Conservation (phyloP, 495 filamentous ascomycete genomes). For the Hyaloscypha bicolor region DNA sequence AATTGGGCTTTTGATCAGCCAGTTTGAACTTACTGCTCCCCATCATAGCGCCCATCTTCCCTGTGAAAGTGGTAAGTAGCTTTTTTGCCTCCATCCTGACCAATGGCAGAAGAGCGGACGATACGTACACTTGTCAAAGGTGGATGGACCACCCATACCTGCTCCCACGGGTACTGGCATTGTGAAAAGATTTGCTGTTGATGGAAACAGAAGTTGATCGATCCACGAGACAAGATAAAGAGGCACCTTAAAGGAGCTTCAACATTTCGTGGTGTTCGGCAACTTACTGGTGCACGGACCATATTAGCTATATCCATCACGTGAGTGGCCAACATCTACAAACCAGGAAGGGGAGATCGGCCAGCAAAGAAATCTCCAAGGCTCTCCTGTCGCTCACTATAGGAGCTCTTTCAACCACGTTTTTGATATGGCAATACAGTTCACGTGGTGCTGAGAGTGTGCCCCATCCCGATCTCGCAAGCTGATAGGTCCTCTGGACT, state of each 20-base stretch:
- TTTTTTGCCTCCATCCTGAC: conserved; percentile 1
- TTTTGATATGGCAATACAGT: not conserved
- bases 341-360: not conserved
- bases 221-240: not conserved
- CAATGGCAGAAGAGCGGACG: conserved; percentile 8
- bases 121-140: conserved; percentile 86
- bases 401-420: not conserved
- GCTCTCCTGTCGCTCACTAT: not conserved
- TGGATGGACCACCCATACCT: conserved; percentile 69
- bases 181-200: conserved; percentile 28
- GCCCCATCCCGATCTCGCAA: conserved; percentile 19
- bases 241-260: not conserved
- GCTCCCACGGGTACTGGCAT: conserved; percentile 72
- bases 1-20: not conserved
- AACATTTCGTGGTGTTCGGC: conserved; percentile 1
- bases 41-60: conserved; percentile 98
- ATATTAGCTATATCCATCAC: not conserved
- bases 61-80: conserved; percentile 51
- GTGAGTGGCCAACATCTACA: not conserved
- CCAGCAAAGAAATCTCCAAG: not conserved
- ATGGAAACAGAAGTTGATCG: conserved; percentile 3
- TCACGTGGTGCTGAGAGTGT: conserved; percentile 25
- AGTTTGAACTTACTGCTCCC: conserved; percentile 75
- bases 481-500: conserved; percentile 18
- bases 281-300: conserved; percentile 15